Base-by-base conservation (phyloP, 2,329 filamentous ascomycete genomes). In the Fusarium odoratissimum region DNA sequence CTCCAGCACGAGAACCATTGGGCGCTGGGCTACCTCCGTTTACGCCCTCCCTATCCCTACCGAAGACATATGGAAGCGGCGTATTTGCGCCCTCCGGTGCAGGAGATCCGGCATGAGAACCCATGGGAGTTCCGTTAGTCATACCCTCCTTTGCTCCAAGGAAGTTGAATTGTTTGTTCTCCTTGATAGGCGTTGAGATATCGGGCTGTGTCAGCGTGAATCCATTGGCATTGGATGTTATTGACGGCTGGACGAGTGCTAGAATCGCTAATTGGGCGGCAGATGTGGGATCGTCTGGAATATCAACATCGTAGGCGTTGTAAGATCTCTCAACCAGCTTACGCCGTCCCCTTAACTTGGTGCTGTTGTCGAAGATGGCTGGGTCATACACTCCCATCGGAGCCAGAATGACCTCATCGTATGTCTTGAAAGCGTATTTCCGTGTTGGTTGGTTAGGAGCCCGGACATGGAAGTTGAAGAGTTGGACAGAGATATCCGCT, bases 351-450 rank as follows among this genome's bases (percentile, higher is more conserved):
- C 87, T 85, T 16, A 98, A 88, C 84, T 99, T 99, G 40, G 88
- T 84, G 33, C 88, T 90, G 76, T 95, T 92, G 79, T 97, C 94
- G 75, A 98, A 97, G 60, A 98, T 92, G 5, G 89, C 85, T 0
- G 96, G 95, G 67, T 95, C 93, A 81, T 97, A 98, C 77, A 95
- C 93, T n/a, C 95, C 95, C 92, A 97, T 94, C 2, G 95, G 93
- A 1, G 96, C 93, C n/a, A 99, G 87, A 75, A 97, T 93, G 28
- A 97, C 93, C 81, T 98, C 96, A 75, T 99, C 96, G 78, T 98
- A 99, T 2, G 93, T 95, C 86, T 98, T 98, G 87, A 98, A 98
- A 44, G 91, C 90, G 82, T 97, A 98, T 82, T 97, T 98, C 71
- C 91, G 89, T 3, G 96, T 99, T 57, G 96, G 92, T 79, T 97